Evolutionary conservation across 768 basidiomycete species (phyloP), one percentile per base, ranked within the genome.

Genomic region (Filobasidium wieringae): DNA sequence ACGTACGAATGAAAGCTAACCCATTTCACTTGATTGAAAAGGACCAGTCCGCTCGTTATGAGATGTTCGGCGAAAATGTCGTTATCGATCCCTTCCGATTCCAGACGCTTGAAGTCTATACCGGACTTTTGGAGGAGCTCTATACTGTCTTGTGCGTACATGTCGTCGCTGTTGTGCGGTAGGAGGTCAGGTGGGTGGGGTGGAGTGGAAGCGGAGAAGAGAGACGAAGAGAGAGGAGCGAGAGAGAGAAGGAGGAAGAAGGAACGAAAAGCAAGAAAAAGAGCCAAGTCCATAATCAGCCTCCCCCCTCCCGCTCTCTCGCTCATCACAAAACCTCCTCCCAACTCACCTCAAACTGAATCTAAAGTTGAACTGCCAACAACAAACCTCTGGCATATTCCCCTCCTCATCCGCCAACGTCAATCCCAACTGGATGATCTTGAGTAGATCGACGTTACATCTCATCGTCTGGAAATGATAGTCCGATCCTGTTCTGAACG

Each of bases 381-480:
- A 95, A 30, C 87, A 86, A 33, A 85, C 81, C 53, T 93, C 92
- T 65, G 92, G 89, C 57, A 84, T 83, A 69, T 91, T 85, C 4
- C 95, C 95, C 31, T 95, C 82, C 72, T 92, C 90, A 73, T 97
- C 90, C 37, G 88, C 85, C 29, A 99, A 78, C 6, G 95, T 95
- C 63, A 99, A 81, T 5, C 95, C 95, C 60, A 97, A 83, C 77
- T 99, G 95, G 51, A 99, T 96, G 76, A 97, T 87, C 77, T 89
- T 90, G 64, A 99, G 80, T 50, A 97, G 78, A 79, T 99, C 95
- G 68, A 97, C 95, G 75, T 99, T 99, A 77, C 92, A 95, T 60
- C 95, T 85, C 87, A 99, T 93, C 1, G 95, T 99, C 75, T 99
- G 95, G 75, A 96, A 99, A 75, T 97, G 93, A 70, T 96, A 97